phyloP scores from a whole-genome alignment of 805 yeast species.

The Brettanomyces naardenensis region DNA sequence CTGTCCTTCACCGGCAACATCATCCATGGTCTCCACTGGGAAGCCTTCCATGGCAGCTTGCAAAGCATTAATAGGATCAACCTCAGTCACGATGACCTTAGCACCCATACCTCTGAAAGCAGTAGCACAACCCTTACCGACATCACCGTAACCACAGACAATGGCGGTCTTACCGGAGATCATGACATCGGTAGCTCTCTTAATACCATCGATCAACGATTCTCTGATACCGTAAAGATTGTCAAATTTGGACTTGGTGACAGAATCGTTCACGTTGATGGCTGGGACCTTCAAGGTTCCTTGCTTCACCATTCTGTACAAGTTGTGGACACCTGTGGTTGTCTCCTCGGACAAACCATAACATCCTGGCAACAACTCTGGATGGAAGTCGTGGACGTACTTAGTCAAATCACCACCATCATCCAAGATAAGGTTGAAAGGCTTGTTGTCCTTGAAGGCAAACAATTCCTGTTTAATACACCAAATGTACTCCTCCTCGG shows the following conservation, averaged over 20 bases:
- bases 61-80: conserved; percentile 97
- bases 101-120: conserved; percentile 99
- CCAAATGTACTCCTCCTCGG: conserved; percentile 99
- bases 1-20: conserved; percentile 89
- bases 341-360: conserved; percentile 98
- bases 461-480: conserved; percentile 98
- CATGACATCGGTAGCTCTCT: conserved; percentile 99
- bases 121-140: conserved; percentile 99
- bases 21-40: conserved; percentile 93
- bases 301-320: conserved; percentile 91
- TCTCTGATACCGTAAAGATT: conserved; percentile 99
- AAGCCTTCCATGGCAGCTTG: conserved; percentile 99
- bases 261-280: conserved; percentile 97
- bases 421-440: conserved; percentile 93
- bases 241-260: conserved; percentile 98
- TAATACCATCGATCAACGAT: conserved; percentile 96
- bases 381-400: conserved; percentile 94
- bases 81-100: conserved; percentile 92
- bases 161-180: conserved; percentile 98
- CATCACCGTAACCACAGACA: conserved; percentile 99
- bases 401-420: conserved; percentile 99
- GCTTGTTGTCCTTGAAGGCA: conserved; percentile 92
- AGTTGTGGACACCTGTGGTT: conserved; percentile 99
- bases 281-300: conserved; percentile 94
- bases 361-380: conserved; percentile 93